Evolutionary conservation across 2,329 filamentous ascomycete genomes (phyloP).

Genomic region (Claviceps sp.): DNA sequence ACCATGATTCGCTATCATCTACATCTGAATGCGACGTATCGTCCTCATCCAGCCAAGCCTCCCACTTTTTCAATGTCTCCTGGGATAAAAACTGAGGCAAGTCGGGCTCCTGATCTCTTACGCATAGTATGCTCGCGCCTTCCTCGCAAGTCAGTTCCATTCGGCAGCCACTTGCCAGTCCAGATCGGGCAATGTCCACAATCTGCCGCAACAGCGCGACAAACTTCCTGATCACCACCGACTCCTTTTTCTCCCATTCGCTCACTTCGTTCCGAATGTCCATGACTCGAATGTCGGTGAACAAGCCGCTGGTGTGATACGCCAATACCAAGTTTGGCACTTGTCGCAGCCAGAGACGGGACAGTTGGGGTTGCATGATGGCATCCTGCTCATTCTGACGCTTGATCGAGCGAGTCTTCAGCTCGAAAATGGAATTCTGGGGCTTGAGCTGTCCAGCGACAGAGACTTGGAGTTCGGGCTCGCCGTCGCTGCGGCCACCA

Average conservation of each 20-base stretch:
- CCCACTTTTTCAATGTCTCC: neutral
- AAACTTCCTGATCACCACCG: neutral
- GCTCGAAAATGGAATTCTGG: slow-evolving; percentile 25
- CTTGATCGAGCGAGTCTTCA: slow-evolving; percentile 27
- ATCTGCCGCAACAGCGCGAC: neutral
- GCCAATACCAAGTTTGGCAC: slow-evolving; percentile 27
- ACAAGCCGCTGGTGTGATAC: slow-evolving; percentile 16
- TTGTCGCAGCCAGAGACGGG: slow-evolving; percentile 28
- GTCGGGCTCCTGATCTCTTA: neutral
- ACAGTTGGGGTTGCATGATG: slow-evolving; percentile 21
- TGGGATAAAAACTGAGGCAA: neutral
- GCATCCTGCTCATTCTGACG: slow-evolving; percentile 13
- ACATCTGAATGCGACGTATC: neutral
- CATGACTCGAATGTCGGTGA: neutral
- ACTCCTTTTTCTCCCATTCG: neutral
- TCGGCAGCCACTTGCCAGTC: neutral
- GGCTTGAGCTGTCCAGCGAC: neutral
- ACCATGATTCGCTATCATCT: neutral
- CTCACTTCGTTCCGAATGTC: neutral
- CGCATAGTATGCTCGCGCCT: neutral
- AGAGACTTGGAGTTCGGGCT: slow-evolving; percentile 7
- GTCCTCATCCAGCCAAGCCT: neutral
- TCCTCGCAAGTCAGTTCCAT: neutral
- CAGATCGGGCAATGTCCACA: neutral
- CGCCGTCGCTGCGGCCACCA: slow-evolving; percentile 7